Evolutionary conservation across 1,139 yeast species (phyloP).

Genomic region (Kodamaea derodonti): DNA sequence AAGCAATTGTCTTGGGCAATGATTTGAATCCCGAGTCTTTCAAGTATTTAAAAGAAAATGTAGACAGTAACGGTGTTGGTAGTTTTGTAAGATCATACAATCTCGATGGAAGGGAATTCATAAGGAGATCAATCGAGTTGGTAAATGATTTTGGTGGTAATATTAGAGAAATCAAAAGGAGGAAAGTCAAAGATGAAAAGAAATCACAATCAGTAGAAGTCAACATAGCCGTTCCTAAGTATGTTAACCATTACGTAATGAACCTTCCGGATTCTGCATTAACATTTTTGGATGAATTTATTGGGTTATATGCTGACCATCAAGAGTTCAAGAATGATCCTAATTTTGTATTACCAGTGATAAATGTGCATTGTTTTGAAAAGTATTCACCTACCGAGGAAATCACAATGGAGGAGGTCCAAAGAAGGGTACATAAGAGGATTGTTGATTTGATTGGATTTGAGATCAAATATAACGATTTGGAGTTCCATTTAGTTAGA

Average conservation of each 20-base stretch:
- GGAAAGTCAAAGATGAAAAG: constrained; percentile 25
- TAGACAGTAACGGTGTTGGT: constrained; percentile 57
- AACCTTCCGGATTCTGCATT: constrained; percentile 92
- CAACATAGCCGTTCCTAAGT: constrained; percentile 47
- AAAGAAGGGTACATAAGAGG: constrained; percentile 56
- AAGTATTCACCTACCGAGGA: constrained; percentile 73
- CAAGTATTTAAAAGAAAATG: constrained; percentile 64
- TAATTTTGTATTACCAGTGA: constrained; percentile 62
- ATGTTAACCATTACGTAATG: constrained; percentile 80
- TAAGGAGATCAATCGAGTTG: constrained; percentile 53
- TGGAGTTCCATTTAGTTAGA: constrained; percentile 78
- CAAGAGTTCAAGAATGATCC: constrained; percentile 34
- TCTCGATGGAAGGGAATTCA: constrained; percentile 81
- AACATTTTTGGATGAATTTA: constrained; percentile 72
- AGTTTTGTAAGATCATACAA: constrained; percentile 62
- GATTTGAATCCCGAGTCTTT: constrained; percentile 89
- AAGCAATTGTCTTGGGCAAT: constrained; percentile 79
- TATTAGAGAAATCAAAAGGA: constrained; percentile 28
- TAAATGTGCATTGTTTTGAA: constrained; percentile 92
- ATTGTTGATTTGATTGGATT: constrained; percentile 52
- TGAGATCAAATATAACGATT: constrained; percentile 42
- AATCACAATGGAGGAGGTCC: constrained; percentile 63
- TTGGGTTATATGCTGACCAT: constrained; percentile 56
- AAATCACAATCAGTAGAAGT: not conserved
- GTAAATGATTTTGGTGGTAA: constrained; percentile 32